A percentile compares a stretch with the other conserved stretches of the same genome.
phyloP scores from a whole-genome alignment of 1,139 yeast genomes.

The Nakaseomyces uthaithaninus region DNA sequence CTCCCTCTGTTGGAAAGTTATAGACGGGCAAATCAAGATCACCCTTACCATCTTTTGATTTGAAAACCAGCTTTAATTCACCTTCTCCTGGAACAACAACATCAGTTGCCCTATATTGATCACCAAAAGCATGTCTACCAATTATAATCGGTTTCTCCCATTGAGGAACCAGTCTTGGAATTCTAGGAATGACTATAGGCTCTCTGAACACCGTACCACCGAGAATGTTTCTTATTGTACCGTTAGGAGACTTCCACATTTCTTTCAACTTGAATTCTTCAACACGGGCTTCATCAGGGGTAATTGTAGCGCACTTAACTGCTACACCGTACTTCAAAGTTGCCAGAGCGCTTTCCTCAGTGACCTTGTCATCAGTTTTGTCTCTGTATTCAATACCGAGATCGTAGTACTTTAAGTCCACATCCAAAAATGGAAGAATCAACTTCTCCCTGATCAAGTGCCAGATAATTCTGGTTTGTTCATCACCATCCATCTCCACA shows the following conservation, averaged over 20 bases:
- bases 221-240: conserved; percentile 84
- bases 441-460: conserved; percentile 71
- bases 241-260: conserved; percentile 97
- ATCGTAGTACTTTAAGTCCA: conserved; percentile 86
- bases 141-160: conserved; percentile 94
- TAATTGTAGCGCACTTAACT: conserved; percentile 91
- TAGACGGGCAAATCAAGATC: conserved; percentile 53
- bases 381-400: conserved; percentile 80
- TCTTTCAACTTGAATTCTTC: conserved; percentile 79
- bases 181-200: conserved; percentile 80
- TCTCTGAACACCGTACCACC: conserved; percentile 96
- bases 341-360: conserved; percentile 83
- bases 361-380: conserved; percentile 76
- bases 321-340: conserved; percentile 83
- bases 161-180: conserved; percentile 81
- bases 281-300: conserved; percentile 93
- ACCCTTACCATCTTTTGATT: conserved; percentile 61
- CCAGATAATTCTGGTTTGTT: conserved; percentile 91
- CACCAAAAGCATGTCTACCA: conserved; percentile 95
- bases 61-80: conserved; percentile 63
- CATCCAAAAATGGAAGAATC: conserved; percentile 72
- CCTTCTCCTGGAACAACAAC: conserved; percentile 73
- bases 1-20: conserved; percentile 57
- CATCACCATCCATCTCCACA: conserved; percentile 95
- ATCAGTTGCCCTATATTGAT: conserved; percentile 91